Percentiles rank a stretch among this genome's conserved stretches.
phyloP scores from a whole-genome alignment of 106 monocot species.

The Dendrobium catenatum region DNA sequence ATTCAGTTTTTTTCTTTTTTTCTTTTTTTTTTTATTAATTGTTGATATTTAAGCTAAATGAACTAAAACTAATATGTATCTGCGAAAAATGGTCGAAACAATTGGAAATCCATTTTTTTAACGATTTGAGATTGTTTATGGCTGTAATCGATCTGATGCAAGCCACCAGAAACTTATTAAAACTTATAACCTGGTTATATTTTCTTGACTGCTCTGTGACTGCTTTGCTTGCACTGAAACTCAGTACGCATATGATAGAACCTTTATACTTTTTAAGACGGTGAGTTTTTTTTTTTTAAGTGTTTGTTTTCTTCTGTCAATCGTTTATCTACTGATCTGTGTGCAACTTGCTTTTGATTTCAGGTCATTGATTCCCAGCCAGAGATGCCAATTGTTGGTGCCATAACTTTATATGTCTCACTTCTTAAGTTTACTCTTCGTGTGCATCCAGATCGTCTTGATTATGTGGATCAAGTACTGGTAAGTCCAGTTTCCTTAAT shows the following conservation, averaged over 20 bases:
- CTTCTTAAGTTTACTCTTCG: constrained; percentile 97
- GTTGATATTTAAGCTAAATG: not conserved
- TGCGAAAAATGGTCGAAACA: not conserved
- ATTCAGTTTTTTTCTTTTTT: not conserved
- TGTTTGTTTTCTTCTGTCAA: not conserved
- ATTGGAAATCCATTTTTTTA: not conserved
- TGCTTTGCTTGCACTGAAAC: not conserved
- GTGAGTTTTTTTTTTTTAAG: not conserved
- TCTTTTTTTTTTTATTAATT: not conserved
- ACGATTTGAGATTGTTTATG: not conserved
- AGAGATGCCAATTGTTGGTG: constrained; percentile 91
- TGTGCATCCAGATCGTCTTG: constrained; percentile 94
- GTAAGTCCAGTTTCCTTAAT: constrained; percentile 32
- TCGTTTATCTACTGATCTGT: not conserved
- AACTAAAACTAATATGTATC: not conserved
- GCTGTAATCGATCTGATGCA: not conserved
- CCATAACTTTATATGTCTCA: constrained; percentile 80
- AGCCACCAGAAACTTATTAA: not conserved
- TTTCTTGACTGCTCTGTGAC: not conserved
- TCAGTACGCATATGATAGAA: not conserved
- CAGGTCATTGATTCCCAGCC: constrained; percentile 96
- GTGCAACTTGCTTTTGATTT: constrained; percentile 1
- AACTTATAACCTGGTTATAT: not conserved
- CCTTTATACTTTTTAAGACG: not conserved
- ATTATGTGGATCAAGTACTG: constrained; percentile 98